Percentiles rank a stretch among this genome's conserved stretches.
Conservation (phyloP, 106 monocot species). For the Dioscorea zingiberensis region DNA sequence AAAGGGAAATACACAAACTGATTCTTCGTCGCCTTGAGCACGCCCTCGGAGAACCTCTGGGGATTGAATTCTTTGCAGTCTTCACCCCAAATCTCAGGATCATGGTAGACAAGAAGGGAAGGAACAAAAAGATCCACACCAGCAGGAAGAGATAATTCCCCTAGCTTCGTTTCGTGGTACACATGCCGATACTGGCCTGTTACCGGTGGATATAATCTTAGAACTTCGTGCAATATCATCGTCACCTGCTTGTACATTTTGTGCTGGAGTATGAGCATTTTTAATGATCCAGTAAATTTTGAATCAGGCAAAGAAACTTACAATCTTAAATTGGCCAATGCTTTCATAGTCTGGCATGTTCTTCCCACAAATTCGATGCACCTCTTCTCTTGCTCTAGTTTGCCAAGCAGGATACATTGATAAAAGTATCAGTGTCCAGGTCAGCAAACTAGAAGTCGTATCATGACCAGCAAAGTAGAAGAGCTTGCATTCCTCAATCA, state of each 20-base stretch:
- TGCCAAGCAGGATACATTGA: conserved; percentile 48
- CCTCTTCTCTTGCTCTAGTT: conserved; percentile 41
- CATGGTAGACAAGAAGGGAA: conserved; percentile 22
- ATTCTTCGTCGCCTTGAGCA: conserved; percentile 14
- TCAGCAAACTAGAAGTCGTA: conserved; percentile 31
- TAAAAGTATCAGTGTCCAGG: conserved; percentile 41
- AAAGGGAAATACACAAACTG: conserved; percentile 17
- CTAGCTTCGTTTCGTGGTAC: conserved; percentile 1
- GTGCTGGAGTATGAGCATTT: neutral
- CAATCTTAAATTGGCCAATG: conserved; percentile 34
- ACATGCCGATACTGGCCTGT: conserved; percentile 3
- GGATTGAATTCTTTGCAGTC: conserved; percentile 35
- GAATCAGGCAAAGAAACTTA: too few species aligned
- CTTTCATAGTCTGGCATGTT: conserved; percentile 21
- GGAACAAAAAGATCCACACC: conserved; percentile 22
- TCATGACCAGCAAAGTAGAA: conserved; percentile 59
- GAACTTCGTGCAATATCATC: conserved; percentile 42
- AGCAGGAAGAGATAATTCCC: conserved; percentile 17
- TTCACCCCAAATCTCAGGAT: conserved; percentile 21
- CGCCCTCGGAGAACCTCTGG: conserved; percentile 25
- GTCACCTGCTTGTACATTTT: conserved; percentile 51
- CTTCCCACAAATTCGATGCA: conserved; percentile 14
- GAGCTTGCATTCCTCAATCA: conserved; percentile 59
- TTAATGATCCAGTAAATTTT: too few species aligned
- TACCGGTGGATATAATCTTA: conserved; percentile 48